Evolutionary conservation across 768 basidiomycete species (phyloP), one percentile per base, ranked within the genome.

Genomic region (Tephrocybe sp.): DNA sequence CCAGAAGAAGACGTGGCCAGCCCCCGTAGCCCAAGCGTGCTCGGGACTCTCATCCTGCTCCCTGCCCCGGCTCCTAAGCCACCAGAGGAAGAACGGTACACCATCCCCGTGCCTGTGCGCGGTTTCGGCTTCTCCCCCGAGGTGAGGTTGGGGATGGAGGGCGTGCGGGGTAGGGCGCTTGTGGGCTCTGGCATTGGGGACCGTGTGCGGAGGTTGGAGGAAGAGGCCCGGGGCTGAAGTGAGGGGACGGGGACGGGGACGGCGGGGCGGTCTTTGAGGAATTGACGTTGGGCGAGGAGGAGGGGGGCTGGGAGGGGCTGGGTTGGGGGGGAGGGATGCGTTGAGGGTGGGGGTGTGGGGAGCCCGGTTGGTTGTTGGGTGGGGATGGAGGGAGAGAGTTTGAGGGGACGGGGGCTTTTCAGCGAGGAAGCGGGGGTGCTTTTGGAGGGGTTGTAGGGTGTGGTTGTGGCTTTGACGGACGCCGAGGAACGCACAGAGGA

Each of bases 81-180:
- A 34, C 36, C 36, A 6, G 5, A 6, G 18, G 36, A 37, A n/a
- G 67, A 66, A 37, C 78, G 72, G 58, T 87, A 87, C 30, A 71
- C 66, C 84, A 87, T 87, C n/a, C 84, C 84, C 9, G 84, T 83
- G 5, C 84, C 84, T 9, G 79, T 86, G 24, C 85, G 65, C 9
- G 85, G 83, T 53, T 68, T 77, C 16, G 79, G 81, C 13, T 71
- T 66, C 3, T 44, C 54, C 19, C 41, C 45, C 0, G 40, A 13
- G 21, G 43, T 18, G 3, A 45, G 38, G 27, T 22, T 34, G 16
- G 46, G 47, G 1, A 46, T 25, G 48, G 26, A 30, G 3, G 53
- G 48, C 1, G 52, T 70, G 1, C n/a, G 54, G 49, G 19, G 49
- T 9, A 16, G 53, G 22, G 3, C 49, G 30, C 3, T 60, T 28